Percentiles rank a stretch among this genome's conserved stretches.
Conservation (phyloP, 176 grass and related monocot genomes). For the Ensete glaucum region DNA sequence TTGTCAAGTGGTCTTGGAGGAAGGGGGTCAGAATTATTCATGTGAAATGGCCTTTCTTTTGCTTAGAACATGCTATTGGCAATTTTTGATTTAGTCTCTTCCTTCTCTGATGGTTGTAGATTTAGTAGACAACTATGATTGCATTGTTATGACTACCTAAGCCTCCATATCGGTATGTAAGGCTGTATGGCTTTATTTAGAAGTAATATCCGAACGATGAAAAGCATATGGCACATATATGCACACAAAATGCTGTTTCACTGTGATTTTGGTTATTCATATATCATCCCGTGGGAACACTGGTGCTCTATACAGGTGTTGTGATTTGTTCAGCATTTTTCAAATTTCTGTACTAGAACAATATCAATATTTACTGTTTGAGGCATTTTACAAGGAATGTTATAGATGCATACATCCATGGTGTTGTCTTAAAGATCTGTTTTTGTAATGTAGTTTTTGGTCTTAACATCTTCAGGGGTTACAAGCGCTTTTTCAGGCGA, state of each 20-base stretch:
- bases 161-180: too few relatives aligned
- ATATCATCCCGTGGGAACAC: too few relatives aligned
- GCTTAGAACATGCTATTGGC: not conserved
- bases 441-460: not conserved
- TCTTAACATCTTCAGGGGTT: slow-evolving; percentile 58
- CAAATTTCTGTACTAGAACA: not conserved
- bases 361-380: not conserved
- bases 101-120: too few relatives aligned
- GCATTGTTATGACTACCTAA: too few relatives aligned
- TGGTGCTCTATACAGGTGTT: too few relatives aligned
- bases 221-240: too few relatives aligned
- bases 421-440: not conserved
- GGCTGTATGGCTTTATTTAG: too few relatives aligned
- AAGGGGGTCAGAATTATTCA: not conserved
- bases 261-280: too few relatives aligned
- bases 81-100: not conserved
- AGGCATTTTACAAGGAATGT: not conserved
- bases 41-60: not conserved
- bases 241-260: too few relatives aligned
- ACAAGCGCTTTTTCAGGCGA: slow-evolving; percentile 72
- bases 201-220: too few relatives aligned
- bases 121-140: too few relatives aligned
- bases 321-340: not conserved
- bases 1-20: not conserved
- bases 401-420: not conserved